Conservation (phyloP, 306 rosid genomes). For the Ochetophila trinervis region DNA sequence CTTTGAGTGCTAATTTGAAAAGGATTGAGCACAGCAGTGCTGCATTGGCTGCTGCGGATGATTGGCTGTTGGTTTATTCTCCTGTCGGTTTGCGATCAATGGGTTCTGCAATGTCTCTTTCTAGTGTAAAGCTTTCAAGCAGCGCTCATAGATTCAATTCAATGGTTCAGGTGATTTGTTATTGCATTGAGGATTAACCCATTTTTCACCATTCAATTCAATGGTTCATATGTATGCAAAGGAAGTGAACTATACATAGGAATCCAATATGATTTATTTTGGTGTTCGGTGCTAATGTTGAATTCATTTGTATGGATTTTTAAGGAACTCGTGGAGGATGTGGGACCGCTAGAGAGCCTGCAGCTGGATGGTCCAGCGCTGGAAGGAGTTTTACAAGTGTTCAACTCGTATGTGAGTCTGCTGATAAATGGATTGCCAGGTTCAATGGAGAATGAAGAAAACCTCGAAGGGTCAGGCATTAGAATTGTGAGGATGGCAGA, state of each 20-base stretch:
- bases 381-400: conserved; percentile 69
- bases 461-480: conserved; percentile 48
- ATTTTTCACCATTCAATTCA: background rate
- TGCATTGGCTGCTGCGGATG: conserved; percentile 76
- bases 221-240: too few relatives aligned
- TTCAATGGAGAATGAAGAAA: conserved; percentile 64
- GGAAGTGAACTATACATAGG: too few relatives aligned
- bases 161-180: conserved; percentile 73
- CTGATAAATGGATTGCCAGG: conserved; percentile 73
- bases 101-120: conserved; percentile 45
- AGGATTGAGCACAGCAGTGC: conserved; percentile 78
- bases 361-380: conserved; percentile 61
- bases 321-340: conserved; percentile 78
- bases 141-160: conserved; percentile 77
- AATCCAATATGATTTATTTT: too few relatives aligned
- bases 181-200: background rate
- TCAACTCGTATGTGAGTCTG: conserved; percentile 61
- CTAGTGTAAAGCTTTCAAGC: conserved; percentile 73
- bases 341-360: conserved; percentile 65
- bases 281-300: background rate
- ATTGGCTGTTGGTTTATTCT: conserved; percentile 62
- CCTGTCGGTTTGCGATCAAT: conserved; percentile 39
- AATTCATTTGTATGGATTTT: conserved; percentile 15
- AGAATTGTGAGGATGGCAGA: conserved; percentile 76
- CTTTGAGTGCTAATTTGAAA: conserved; percentile 50